phyloP scores from a whole-genome alignment of 768 basidiomycete species.

The Russula olivacea region DNA sequence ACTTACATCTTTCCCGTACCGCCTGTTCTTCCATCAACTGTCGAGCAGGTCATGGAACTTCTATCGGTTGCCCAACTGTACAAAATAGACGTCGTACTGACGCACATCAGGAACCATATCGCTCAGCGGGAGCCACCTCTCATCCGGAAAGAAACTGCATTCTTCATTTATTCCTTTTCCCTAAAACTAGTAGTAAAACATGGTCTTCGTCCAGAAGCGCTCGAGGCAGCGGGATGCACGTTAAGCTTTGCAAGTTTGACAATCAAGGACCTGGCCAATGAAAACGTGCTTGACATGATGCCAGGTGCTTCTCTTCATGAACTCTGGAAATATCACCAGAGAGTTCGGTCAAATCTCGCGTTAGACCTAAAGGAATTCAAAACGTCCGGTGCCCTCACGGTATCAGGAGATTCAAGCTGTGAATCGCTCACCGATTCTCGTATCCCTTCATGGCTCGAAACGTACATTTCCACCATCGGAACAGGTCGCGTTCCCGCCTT shows the following conservation, averaged over 20 bases:
- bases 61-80: background rate
- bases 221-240: background rate
- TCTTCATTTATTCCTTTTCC: background rate
- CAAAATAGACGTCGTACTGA: background rate
- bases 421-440: background rate
- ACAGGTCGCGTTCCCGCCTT: background rate
- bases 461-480: background rate
- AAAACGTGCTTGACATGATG: background rate
- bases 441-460: background rate
- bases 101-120: background rate
- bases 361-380: background rate
- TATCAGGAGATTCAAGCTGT: background rate
- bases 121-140: too few relatives aligned
- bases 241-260: background rate
- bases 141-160: background rate
- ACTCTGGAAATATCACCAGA: background rate
- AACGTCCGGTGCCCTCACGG: background rate
- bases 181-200: too few relatives aligned
- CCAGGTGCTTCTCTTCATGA: background rate
- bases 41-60: background rate
- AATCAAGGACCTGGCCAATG: background rate
- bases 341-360: background rate
- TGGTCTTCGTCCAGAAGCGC: background rate
- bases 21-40: too few relatives aligned
- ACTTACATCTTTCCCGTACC: too few relatives aligned